Evolutionary conservation across 1,284 basidiomycete species (phyloP), one percentile per base, ranked within the genome.

Genomic region (Veloboletus limbatus): DNA sequence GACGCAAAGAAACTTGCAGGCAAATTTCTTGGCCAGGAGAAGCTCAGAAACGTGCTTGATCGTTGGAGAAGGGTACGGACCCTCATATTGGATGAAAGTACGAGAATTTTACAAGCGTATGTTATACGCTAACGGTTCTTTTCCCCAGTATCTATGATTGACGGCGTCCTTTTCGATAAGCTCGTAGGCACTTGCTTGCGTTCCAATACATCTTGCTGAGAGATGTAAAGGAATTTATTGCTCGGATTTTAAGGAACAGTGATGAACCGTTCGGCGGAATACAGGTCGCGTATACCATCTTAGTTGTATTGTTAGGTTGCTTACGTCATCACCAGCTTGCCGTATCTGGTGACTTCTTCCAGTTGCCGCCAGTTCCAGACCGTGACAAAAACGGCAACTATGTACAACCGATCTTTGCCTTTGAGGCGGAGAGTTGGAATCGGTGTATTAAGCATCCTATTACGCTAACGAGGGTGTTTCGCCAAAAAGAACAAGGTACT

Each of bases 301-400:
- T 10, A 9, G 21, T n/a, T 40, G n/a, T 25, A 14, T 30, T 27
- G 33, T 30, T 41, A 26, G 20, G 25, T 33, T 16, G 25, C 32
- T 48, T 40, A 50, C 46, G 22, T 40, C 27, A 35, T 40, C 7
- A 16, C 20, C 50, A 75, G 85, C 71, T 99, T 49, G 81, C 95
- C 51, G 76, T 97, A 11, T 95, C 92, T 1, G 95, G 95, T 18
- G 95, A 99, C 64, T 99, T 98, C 69, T 97, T 92, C 69, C 95
- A 99, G 67, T 74, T 99, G 6, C 97, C 97, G 2, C 96, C 97
- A 0, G 93, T 99, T 0, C 70, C 69, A 5, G 78, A 75, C 27
- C 56, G 58, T 45, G 60, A 62, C 26, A 63, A 58, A 30, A 33
- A 62, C 4, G 62, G 63, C 4, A 54, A 57, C 1, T 51, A 53